Conservation (phyloP, 768 basidiomycete species). For the Tulasnella sp. region DNA sequence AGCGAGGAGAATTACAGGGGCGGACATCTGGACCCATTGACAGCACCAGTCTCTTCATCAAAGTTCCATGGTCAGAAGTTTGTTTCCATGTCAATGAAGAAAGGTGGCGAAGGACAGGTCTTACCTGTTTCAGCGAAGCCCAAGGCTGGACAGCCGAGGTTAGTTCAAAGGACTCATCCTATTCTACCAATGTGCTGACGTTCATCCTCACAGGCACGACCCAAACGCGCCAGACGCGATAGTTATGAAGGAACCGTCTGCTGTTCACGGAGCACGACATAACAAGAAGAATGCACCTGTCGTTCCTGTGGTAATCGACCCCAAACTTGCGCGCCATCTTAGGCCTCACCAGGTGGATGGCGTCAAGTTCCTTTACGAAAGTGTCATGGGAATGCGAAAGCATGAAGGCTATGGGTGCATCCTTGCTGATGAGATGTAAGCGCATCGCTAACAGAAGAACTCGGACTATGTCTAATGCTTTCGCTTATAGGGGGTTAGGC, state of each 20-base stretch:
- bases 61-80: conserved; percentile 11
- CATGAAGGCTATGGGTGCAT: conserved; percentile 91
- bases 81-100: neutral
- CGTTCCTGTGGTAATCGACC: conserved; percentile 85
- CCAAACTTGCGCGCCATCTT: conserved; percentile 67
- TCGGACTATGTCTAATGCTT: neutral
- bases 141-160: conserved; percentile 45
- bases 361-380: conserved; percentile 80
- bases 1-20: conserved; percentile 1
- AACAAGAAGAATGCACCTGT: conserved; percentile 69
- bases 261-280: conserved; percentile 58
- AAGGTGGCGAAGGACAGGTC: neutral
- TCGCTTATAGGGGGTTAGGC: conserved; percentile 76
- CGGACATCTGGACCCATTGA: neutral
- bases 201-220: conserved; percentile 57
- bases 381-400: conserved; percentile 88
- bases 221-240: conserved; percentile 71
- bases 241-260: conserved; percentile 76
- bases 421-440: conserved; percentile 91
- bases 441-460: neutral
- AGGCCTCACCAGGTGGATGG: conserved; percentile 90
- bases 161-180: conserved; percentile 31
- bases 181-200: too few relatives aligned
- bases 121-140: neutral
- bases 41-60: neutral